Base-by-base conservation (phyloP, 2,329 filamentous ascomycete species). In the Fusarium sp. region DNA sequence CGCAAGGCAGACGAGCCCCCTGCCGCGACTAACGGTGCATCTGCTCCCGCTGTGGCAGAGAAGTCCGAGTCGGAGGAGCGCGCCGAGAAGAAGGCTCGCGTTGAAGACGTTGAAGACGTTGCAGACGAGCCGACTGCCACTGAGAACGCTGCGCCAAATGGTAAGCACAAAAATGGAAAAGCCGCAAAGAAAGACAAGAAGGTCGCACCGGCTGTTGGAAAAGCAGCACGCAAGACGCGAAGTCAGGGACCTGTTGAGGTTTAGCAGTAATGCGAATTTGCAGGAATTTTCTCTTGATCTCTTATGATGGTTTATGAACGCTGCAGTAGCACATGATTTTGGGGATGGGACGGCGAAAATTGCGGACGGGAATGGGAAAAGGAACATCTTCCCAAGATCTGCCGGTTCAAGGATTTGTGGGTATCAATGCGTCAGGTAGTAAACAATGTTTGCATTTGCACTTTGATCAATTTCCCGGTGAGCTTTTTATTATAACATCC, bases 41-140 rank as follows among this genome's bases (percentile, higher is more conserved):
- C 64, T 50, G 49, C 44, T 10, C 56, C 49, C 18, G 37, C 12
- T 18, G 38, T 40, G 8, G 57, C 71, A 27, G 74, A 79, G 20
- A 54, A 77, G 38, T 72, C 76, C 11, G 76, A 73, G 12, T 73
- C 75, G 7, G 75, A 79, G 26, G 79, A 79, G 61, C 77, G 77
- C 6, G 65, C 73, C 3, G 80, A 80, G 45, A 85, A 85, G 75
- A 85, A 85, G 69, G 77, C 79, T 56, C 84, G 82, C 70, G 77
- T 81, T 10, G 79, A 81, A 44, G 79, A 81, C 70, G 77, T 81
- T 10, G 79, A 81, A 44, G 79, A 81, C 42, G 74, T 73, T n/a
- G 66, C 67, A 44, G 71, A 74, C 26, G 71, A 71, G 27, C 55
- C 71, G 8, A 45, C 67, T n/a, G 64, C 70, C 13, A 58, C 50